phyloP scores from a whole-genome alignment of 495 filamentous ascomycete genomes.

The Aspergillus diversus region DNA sequence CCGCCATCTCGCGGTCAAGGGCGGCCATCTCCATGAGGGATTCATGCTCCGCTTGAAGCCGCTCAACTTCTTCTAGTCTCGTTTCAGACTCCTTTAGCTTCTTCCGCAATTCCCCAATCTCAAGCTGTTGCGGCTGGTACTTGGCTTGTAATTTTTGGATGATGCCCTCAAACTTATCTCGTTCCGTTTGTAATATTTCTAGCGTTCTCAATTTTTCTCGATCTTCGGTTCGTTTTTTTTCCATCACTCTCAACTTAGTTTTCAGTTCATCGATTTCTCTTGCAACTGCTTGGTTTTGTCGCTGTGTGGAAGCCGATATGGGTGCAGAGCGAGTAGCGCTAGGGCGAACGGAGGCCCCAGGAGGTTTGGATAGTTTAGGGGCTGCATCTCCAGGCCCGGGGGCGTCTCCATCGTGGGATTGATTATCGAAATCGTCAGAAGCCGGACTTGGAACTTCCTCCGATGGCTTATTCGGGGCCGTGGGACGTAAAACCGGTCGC shows the following conservation, averaged over 20 bases:
- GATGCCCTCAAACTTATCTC: slow-evolving; percentile 83
- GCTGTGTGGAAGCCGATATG: slow-evolving; percentile 33
- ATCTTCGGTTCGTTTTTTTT: slow-evolving; percentile 82
- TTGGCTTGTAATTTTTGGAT: slow-evolving; percentile 92
- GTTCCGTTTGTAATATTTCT: slow-evolving; percentile 76
- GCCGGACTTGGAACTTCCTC: slow-evolving; percentile 36
- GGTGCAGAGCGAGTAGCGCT: slow-evolving; percentile 30
- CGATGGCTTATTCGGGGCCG: slow-evolving; percentile 31
- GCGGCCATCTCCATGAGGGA: slow-evolving; percentile 83
- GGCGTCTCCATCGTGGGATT: slow-evolving; percentile 31
- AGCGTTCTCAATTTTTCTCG: slow-evolving; percentile 82
- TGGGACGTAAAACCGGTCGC: slow-evolving; percentile 44
- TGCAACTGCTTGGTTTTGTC: slow-evolving; percentile 43
- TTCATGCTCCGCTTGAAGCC: slow-evolving; percentile 80
- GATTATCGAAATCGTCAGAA: slow-evolving; percentile 39
- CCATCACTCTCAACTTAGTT: slow-evolving; percentile 74
- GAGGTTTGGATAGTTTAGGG: slow-evolving; percentile 27
- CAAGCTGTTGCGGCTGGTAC: slow-evolving; percentile 83
- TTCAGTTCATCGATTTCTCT: slow-evolving; percentile 81
- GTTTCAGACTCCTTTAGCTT: slow-evolving; percentile 75
- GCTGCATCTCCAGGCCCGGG: slow-evolving; percentile 25
- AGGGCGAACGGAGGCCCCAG: slow-evolving; percentile 38
- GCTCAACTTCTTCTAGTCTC: slow-evolving; percentile 68
- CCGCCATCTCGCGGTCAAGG: slow-evolving; percentile 93
- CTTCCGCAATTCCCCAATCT: slow-evolving; percentile 73